Percentiles rank a stretch among this genome's conserved stretches.
phyloP scores from a whole-genome alignment of 176 grass and related monocot genomes.

The Aechmea fasciata region DNA sequence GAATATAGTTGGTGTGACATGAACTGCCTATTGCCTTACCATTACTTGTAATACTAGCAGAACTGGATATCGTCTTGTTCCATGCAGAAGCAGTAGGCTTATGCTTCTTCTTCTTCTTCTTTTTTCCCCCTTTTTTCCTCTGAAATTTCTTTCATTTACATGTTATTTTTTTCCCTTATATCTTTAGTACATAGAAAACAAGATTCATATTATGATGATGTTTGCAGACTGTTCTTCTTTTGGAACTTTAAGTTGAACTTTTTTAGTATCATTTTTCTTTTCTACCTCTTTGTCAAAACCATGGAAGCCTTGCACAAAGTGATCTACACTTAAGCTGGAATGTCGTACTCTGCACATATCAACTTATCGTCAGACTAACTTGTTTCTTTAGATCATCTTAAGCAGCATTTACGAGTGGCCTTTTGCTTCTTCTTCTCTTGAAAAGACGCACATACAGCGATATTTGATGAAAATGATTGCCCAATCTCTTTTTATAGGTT shows the following conservation, averaged over 20 bases:
- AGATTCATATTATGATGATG: neutral
- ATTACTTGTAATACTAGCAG: no score
- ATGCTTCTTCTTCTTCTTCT: no score
- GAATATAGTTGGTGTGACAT: neutral
- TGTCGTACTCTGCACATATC: neutral
- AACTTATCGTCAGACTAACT: neutral
- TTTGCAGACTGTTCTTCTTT: neutral
- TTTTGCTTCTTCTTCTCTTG: neutral
- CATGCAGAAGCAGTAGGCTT: no score
- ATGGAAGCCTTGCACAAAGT: neutral
- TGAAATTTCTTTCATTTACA: no score
- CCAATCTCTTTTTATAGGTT: conserved; percentile 32
- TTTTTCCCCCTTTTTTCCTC: no score
- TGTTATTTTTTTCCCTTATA: no score
- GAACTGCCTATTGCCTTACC: no score
- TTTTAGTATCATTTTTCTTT: neutral
- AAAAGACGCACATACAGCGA: neutral
- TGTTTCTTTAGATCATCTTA: no score
- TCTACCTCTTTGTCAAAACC: neutral
- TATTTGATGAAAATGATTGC: neutral
- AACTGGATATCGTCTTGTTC: no score
- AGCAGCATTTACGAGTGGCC: no score
- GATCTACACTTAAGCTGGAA: neutral
- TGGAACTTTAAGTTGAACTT: neutral
- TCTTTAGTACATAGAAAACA: no score